A percentile compares a stretch with the other conserved stretches of the same genome.
Evolutionary conservation across 2,329 filamentous ascomycete genomes (phyloP).

Genomic region (Pseudocercospora crystallina): DNA sequence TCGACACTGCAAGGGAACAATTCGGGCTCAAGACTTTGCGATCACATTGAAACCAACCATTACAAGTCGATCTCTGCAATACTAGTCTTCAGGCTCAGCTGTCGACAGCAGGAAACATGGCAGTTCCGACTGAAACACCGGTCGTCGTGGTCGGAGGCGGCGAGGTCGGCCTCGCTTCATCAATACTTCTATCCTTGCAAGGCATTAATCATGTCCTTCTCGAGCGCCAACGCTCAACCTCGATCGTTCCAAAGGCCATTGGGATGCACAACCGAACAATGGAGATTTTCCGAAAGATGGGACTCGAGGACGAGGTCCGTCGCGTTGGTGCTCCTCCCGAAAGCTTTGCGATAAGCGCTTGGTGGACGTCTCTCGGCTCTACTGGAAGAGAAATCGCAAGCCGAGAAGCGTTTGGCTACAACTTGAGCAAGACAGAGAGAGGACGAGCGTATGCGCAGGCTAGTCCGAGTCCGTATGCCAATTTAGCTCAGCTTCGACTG

Average conservation of each 20-base stretch:
- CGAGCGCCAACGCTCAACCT: conserved; percentile 35
- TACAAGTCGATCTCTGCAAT: too few relatives aligned
- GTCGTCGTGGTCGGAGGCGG: conserved; percentile 36
- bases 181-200: conserved; percentile 34
- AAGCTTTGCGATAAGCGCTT: conserved; percentile 31
- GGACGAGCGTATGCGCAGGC: conserved; percentile 28
- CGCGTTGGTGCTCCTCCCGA: conserved; percentile 20
- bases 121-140: neutral
- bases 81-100: too few relatives aligned
- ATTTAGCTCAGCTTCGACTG: conserved; percentile 38
- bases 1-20: too few relatives aligned
- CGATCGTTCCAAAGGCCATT: conserved; percentile 37
- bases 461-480: conserved; percentile 30
- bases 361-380: conserved; percentile 36
- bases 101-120: too few relatives aligned
- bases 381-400: conserved; percentile 32
- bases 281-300: conserved; percentile 31
- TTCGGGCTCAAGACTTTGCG: too few relatives aligned
- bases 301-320: conserved; percentile 34
- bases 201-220: conserved; percentile 32
- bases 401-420: conserved; percentile 32
- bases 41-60: too few relatives aligned
- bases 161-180: conserved; percentile 33
- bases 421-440: conserved; percentile 11
- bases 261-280: conserved; percentile 34